These are phyloP conservation scores for Hirschioporus abietinus DNA, from an alignment of 768 basidiomycete genomes.

Conservation along the genomic window DNA sequence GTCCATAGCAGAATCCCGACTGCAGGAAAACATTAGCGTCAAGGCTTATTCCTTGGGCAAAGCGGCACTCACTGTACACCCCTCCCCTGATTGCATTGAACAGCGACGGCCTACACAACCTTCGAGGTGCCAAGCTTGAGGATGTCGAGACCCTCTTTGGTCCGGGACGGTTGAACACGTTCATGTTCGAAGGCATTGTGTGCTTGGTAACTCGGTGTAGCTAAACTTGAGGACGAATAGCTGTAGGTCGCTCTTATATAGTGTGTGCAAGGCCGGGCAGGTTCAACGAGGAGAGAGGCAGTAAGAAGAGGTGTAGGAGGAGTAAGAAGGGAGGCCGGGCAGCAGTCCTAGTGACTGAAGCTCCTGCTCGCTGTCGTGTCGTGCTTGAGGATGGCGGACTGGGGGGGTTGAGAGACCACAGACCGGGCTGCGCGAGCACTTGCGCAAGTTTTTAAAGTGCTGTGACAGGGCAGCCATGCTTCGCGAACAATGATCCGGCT, in stretches of 20 bases:
- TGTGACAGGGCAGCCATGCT: neutral
- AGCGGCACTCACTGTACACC: slow-evolving; percentile 53
- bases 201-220: neutral
- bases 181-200: neutral
- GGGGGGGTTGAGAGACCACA: neutral
- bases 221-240: neutral
- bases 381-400: neutral
- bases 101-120: slow-evolving; percentile 54
- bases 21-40: slow-evolving; percentile 21
- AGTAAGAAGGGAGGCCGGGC: neutral
- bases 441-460: neutral
- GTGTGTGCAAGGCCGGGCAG: neutral
- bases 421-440: neutral
- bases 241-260: neutral
- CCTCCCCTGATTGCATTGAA: slow-evolving; percentile 66
- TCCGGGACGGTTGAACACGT: neutral
- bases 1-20: slow-evolving; percentile 70
- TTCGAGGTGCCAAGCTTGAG: slow-evolving; percentile 8
- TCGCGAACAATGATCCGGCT: neutral
- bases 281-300: no score
- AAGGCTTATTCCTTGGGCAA: neutral
- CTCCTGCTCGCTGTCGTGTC: neutral
- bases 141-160: slow-evolving; percentile 17
- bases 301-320: neutral
- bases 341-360: neutral